Conservation (phyloP, 169 alveolate genomes). For the Plasmodium relictum region DNA sequence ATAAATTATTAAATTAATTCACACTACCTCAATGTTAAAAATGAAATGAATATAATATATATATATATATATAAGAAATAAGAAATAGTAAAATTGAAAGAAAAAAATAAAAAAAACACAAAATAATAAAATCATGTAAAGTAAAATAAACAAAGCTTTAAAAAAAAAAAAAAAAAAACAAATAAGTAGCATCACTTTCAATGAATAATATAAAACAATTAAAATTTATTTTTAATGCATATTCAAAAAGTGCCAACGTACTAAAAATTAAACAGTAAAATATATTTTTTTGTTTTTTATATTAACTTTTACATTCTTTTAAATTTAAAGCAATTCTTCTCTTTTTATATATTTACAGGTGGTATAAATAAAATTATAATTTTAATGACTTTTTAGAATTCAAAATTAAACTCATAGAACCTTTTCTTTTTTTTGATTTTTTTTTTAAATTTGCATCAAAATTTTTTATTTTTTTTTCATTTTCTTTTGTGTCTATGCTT, state of each 20-base stretch:
- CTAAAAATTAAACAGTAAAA: too few species aligned
- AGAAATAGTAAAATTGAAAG: constrained; percentile 2
- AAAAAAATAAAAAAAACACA: neutral
- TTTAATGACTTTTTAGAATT: constrained; percentile 53
- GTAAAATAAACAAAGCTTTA: too few species aligned
- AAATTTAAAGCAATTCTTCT: too few species aligned
- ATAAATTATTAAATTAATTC: neutral
- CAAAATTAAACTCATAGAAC: constrained; percentile 37
- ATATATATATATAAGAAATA: neutral
- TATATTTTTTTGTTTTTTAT: too few species aligned
- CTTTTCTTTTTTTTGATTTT: constrained; percentile 50
- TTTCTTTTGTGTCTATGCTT: constrained; percentile 55
- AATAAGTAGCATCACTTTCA: too few species aligned
- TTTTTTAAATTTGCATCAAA: constrained; percentile 39
- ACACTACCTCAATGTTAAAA: neutral
- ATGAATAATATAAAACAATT: too few species aligned
- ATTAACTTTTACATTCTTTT: too few species aligned
- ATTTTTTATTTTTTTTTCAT: constrained; percentile 41
- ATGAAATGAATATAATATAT: neutral
- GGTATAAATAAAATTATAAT: constrained; percentile 3
- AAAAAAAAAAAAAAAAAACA: too few species aligned
- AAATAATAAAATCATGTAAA: too few species aligned
- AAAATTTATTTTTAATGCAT: too few species aligned
- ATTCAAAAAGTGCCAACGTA: too few species aligned
- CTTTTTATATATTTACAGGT: too few species aligned